phyloP scores from a whole-genome alignment of 1,284 basidiomycete genomes.

The Abortiporus biennis region DNA sequence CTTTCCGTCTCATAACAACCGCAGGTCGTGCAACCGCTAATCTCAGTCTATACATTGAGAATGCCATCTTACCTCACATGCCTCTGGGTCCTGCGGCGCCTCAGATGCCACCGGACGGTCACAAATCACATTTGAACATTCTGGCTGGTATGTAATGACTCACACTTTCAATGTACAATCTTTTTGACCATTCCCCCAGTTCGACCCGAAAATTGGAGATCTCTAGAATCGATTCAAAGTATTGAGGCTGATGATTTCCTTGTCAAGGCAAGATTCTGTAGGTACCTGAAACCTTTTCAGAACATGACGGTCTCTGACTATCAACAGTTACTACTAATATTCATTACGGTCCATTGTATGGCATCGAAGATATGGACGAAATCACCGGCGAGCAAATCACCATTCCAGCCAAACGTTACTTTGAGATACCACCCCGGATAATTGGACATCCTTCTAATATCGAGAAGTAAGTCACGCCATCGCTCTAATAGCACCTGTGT shows the following conservation, averaged over 20 bases:
- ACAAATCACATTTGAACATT: conserved; percentile 37
- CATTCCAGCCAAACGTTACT: conserved; percentile 32
- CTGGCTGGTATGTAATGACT: conserved; percentile 19
- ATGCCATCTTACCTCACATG: conserved; percentile 44
- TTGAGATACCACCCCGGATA: background rate
- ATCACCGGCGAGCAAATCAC: conserved; percentile 35
- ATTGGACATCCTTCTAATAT: conserved; percentile 1
- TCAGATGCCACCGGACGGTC: conserved; percentile 31
- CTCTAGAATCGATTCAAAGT: conserved; percentile 37
- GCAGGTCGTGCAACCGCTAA: too few relatives aligned
- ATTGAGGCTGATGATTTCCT: conserved; percentile 27
- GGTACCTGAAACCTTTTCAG: conserved; percentile 3
- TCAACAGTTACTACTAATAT: background rate
- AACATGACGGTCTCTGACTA: background rate
- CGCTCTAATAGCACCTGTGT: background rate
- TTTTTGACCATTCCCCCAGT: conserved; percentile 18
- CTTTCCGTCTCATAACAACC: too few relatives aligned
- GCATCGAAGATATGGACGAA: conserved; percentile 31
- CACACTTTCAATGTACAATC: background rate
- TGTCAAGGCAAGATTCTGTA: too few relatives aligned
- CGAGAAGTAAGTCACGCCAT: conserved; percentile 4
- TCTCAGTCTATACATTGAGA: conserved; percentile 39
- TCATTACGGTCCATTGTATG: conserved; percentile 3
- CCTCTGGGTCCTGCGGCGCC: conserved; percentile 28
- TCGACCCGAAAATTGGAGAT: conserved; percentile 40